Percentiles rank a stretch among this genome's conserved stretches.
Evolutionary conservation across 495 filamentous ascomycete genomes (phyloP).

Genomic region (Filosporella fistucella): DNA sequence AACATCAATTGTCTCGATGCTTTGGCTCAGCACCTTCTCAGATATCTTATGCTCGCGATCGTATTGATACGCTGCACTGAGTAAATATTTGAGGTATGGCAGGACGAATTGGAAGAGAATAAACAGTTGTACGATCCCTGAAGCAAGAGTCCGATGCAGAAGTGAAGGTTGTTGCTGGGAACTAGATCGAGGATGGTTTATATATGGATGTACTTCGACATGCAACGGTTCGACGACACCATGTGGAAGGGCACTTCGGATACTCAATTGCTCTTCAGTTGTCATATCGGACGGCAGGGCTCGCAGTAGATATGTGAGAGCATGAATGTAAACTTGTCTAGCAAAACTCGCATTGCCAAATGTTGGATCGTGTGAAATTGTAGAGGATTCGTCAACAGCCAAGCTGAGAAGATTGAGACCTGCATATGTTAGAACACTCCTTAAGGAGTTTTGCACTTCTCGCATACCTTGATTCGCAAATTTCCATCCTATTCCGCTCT

Average conservation of each 20-base stretch:
- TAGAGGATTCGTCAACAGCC: constrained; percentile 30
- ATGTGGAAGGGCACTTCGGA: constrained; percentile 42
- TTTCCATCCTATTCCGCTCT: constrained; percentile 39
- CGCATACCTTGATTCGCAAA: constrained; percentile 39
- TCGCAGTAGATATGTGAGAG: constrained; percentile 60
- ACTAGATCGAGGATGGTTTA: background rate
- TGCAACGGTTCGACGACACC: constrained; percentile 21
- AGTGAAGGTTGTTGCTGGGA: constrained; percentile 34
- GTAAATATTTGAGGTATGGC: constrained; percentile 52
- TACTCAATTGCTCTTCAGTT: constrained; percentile 35
- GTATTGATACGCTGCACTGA: constrained; percentile 49
- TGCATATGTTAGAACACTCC: constrained; percentile 7
- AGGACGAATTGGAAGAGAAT: constrained; percentile 50
- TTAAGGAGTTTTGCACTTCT: background rate
- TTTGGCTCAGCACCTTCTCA: constrained; percentile 43
- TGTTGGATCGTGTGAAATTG: constrained; percentile 14
- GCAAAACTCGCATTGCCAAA: constrained; percentile 37
- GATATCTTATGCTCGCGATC: constrained; percentile 61
- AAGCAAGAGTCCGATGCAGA: constrained; percentile 54
- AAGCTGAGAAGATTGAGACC: constrained; percentile 33
- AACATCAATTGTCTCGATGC: constrained; percentile 45
- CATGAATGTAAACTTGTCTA: constrained; percentile 64
- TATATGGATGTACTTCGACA: background rate
- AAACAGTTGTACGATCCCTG: constrained; percentile 50
- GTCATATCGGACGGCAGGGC: constrained; percentile 59